Evolutionary conservation across 108 stramenopile species (phyloP).

Genomic region (Nitzschia putrida): DNA sequence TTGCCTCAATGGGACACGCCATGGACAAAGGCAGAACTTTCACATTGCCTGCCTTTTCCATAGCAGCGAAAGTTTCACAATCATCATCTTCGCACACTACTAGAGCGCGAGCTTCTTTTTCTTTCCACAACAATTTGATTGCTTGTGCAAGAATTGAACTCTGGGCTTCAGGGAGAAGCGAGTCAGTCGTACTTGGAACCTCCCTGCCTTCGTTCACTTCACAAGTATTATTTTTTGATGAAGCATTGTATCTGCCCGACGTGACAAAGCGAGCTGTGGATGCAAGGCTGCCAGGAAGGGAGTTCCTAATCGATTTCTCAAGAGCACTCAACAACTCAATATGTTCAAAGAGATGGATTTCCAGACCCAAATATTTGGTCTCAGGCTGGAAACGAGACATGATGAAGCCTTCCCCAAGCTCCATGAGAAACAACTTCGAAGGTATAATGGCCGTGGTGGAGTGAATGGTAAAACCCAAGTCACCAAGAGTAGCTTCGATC

Average conservation of each 20-base stretch:
- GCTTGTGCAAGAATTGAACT: not conserved
- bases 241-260: slow-evolving; percentile 50
- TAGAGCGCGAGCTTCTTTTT: not conserved
- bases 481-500: slow-evolving; percentile 43
- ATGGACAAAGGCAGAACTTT: not conserved
- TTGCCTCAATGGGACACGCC: not conserved
- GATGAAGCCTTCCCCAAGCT: slow-evolving; percentile 45
- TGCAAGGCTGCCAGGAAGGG: slow-evolving; percentile 6
- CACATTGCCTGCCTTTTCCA: not conserved
- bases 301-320: slow-evolving; percentile 34
- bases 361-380: slow-evolving; percentile 35
- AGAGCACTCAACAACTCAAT: slow-evolving; percentile 41
- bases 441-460: slow-evolving; percentile 31
- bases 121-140: not conserved
- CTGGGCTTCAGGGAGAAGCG: not conserved
- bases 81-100: not conserved
- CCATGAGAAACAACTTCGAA: slow-evolving; percentile 19
- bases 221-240: not conserved
- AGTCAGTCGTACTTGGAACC: not conserved
- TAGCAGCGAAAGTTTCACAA: not conserved
- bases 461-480: slow-evolving; percentile 39
- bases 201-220: not conserved
- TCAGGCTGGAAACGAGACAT: slow-evolving; percentile 24
- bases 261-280: slow-evolving; percentile 69
- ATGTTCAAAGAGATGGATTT: slow-evolving; percentile 57